Evolutionary conservation across 495 filamentous ascomycete species (phyloP), one percentile per base, ranked within the genome.

Genomic region (Lophium mytilinum): DNA sequence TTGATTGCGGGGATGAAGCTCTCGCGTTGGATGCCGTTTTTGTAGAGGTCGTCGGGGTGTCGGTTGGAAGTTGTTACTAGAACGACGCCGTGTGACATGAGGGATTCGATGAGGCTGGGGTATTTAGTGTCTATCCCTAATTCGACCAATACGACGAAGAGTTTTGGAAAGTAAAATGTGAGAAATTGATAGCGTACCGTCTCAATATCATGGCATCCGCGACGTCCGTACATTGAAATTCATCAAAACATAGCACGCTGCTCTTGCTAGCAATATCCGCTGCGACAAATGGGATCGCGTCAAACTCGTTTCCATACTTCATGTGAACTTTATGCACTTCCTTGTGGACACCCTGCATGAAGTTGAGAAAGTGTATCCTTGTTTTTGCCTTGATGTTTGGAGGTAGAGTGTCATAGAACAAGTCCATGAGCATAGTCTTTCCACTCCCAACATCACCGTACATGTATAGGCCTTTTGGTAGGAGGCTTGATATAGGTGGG

Each of bases 361-460:
- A 98, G 70, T 94, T 95, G 75, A 97, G 90, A 73, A 98, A 98
- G 75, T 98, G 93, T 62, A 97, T 95, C 14, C 93, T 80, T n/a
- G 86, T 94, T 76, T 95, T 96, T 40, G 82, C 80, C 55, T 73
- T 79, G 59, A 98, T 89, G 63, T 87, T 84, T 12, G 75, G 65
- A 4, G 93, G 93, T 50, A 99, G 73, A 1, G 92, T 95, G 53
- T 97, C 90, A 73, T 90, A 96, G 72, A 99, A 97, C 65, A 99
- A 76, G 67, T 99, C 94, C 93, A 99, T 97, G 60, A 99, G 75
- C 94, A 99, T 99, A 1, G 94, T 97, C 78, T 99, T 99, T 43
- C 94, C 94, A 66, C 89, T 92, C 19, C 94, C 94, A 9, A 99
- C 94, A 70, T 97, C 93, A 17, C 94, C 94, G 66, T 88, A 97